Evolutionary conservation across 169 alveolate species (phyloP), one percentile per base, ranked within the genome.

Genomic region (Plasmodium yoelii): DNA sequence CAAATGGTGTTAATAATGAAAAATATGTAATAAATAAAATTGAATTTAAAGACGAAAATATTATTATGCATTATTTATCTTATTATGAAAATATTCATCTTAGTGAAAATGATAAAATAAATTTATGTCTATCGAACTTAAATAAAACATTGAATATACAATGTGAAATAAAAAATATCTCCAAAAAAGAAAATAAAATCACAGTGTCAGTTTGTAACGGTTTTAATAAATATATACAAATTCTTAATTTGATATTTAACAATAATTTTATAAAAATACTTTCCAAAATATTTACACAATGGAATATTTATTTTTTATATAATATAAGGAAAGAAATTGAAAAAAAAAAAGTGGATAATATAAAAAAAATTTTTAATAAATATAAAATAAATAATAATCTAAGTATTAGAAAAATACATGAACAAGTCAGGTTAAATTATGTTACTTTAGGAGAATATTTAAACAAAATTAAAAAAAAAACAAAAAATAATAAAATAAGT

Each of bases 361-460:
- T 75, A 19, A 64, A 49, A 57, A 42, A 63, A 9, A 4, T 61
- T 26, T 44, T 63, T 63, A 42, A 61, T 28, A 65, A 75, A 63
- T 24, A 63, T 75, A 13, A 64, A 49, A 13, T 42, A 28, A 34
- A 34, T 34, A 13, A 69, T 7, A n/a, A 75, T 15, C 10, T 67
- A 28, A 80, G 82, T 0, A 19, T 80, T 15, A 39, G 15, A 80
- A 80, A 80, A 67, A 57, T 18, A 15, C 57, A 56, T 80, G 82
- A 65, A 55, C 80, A 51, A 34, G 22, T 53, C 46, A 65, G 47
- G 63, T 39, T 80, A 15, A 67, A 80, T 51, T 80, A 80, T 80
- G 15, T 39, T 26, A 51, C 61, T 67, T 53, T 80, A 46, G 90
- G 65, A 39, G 61, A 80, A 34, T 51, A 80, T 47, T 39, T 80